Conservation (phyloP, 1,139 yeast genomes). For the Sugiyamaella pinicola region DNA sequence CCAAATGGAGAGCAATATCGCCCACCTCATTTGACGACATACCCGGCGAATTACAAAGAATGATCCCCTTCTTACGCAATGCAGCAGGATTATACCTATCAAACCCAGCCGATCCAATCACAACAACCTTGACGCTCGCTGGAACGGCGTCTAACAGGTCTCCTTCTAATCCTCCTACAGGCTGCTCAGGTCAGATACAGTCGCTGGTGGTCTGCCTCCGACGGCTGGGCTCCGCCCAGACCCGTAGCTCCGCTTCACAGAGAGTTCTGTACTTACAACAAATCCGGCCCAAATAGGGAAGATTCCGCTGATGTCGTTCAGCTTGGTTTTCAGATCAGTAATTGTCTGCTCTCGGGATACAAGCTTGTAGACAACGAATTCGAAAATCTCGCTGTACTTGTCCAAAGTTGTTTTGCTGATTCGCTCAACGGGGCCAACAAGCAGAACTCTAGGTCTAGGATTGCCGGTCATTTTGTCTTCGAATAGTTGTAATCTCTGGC, state of each 20-base stretch:
- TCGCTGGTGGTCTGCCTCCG: too few species aligned
- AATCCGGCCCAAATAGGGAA: slow-evolving; percentile 31
- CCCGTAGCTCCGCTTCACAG: too few species aligned
- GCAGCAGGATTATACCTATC: slow-evolving; percentile 58
- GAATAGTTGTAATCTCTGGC: too few species aligned
- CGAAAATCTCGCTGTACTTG: slow-evolving; percentile 17
- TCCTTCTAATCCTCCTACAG: slow-evolving; percentile 34
- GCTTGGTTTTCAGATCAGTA: slow-evolving; percentile 35
- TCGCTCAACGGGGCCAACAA: slow-evolving; percentile 15
- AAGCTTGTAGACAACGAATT: slow-evolving; percentile 10
- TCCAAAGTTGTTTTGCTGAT: slow-evolving; percentile 3
- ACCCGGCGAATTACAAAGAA: slow-evolving; percentile 57
- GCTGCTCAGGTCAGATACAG: slow-evolving; percentile 16
- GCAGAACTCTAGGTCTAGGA: slow-evolving; percentile 15
- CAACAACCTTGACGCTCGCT: slow-evolving; percentile 53
- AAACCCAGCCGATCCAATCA: slow-evolving; percentile 72
- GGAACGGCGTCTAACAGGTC: slow-evolving; percentile 58
- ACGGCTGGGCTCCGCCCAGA: too few species aligned
- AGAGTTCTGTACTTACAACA: slow-evolving; percentile 15
- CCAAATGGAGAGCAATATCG: slow-evolving; percentile 64
- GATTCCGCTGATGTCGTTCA: slow-evolving; percentile 38
- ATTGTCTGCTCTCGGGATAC: slow-evolving; percentile 35
- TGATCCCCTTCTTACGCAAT: slow-evolving; percentile 49
- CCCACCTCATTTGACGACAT: slow-evolving; percentile 74
- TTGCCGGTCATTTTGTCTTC: slow-evolving; percentile 13